Evolutionary conservation across 352 stramenopile genomes (phyloP).

Genomic region (Globisporangium carolinianum): DNA sequence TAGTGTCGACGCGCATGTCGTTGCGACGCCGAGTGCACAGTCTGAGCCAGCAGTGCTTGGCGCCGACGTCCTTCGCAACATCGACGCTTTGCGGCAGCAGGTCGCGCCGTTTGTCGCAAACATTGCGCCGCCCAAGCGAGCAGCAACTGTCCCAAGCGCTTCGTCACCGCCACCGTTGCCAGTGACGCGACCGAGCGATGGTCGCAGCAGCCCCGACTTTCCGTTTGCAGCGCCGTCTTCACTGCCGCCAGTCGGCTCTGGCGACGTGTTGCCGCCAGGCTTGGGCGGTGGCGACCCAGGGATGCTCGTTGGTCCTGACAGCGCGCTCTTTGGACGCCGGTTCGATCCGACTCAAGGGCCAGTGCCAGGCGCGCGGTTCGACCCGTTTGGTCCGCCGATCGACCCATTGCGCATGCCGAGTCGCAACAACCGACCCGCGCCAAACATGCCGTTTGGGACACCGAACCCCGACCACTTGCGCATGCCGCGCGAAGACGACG

Average conservation of each 20-base stretch:
- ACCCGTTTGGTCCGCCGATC: constrained; percentile 67
- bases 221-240: constrained; percentile 1
- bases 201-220: constrained; percentile 3
- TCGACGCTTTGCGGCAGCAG: constrained; percentile 38
- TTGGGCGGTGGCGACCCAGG: constrained; percentile 57
- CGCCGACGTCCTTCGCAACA: constrained; percentile 37
- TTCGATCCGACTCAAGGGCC: constrained; percentile 47
- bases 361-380: constrained; percentile 71
- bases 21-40: not conserved
- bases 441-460: constrained; percentile 62
- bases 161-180: constrained; percentile 2
- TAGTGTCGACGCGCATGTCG: constrained; percentile 7
- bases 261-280: constrained; percentile 55
- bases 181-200: not conserved
- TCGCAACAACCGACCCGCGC: constrained; percentile 27
- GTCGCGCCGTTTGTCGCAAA: constrained; percentile 51
- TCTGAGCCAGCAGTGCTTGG: constrained; percentile 15
- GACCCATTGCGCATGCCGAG: constrained; percentile 44
- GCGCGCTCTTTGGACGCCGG: constrained; percentile 62
- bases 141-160: constrained; percentile 3
- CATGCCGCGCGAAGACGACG: constrained; percentile 59
- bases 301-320: constrained; percentile 68
- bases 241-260: constrained; percentile 33
- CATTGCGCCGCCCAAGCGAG: constrained; percentile 39
- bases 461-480: constrained; percentile 74